Percentiles rank a stretch among this genome's conserved stretches.
phyloP scores from a whole-genome alignment of 1,284 basidiomycete genomes.

The Garcileccinum viscosum region DNA sequence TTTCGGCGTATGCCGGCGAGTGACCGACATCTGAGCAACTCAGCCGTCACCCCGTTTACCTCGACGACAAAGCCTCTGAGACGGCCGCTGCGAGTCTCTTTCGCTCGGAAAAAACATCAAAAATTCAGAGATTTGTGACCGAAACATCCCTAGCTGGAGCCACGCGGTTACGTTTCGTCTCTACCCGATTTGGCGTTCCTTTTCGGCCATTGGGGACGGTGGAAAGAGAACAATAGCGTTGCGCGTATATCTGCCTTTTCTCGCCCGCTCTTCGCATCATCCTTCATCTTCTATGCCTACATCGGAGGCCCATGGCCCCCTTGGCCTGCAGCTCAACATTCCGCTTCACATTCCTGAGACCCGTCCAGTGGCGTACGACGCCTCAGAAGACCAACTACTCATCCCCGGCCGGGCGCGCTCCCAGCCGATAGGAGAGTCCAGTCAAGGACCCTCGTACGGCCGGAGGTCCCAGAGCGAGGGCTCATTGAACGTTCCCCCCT shows the following conservation, averaged over 20 bases:
- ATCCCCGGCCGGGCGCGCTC: conserved; percentile 25
- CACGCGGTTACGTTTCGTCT: conserved; percentile 6
- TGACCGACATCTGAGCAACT: conserved; percentile 24
- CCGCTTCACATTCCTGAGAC: conserved; percentile 19
- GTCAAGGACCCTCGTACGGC: conserved; percentile 24
- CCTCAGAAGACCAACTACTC: conserved; percentile 15
- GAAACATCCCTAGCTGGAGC: conserved; percentile 4
- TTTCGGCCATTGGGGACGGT: conserved; percentile 9
- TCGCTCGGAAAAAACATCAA: background rate
- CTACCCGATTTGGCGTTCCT: conserved; percentile 30
- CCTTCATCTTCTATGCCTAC: conserved; percentile 22
- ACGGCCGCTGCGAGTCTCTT: conserved; percentile 3
- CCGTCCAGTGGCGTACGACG: conserved; percentile 16
- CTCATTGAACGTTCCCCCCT: conserved; percentile 12
- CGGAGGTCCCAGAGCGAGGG: conserved; percentile 34
- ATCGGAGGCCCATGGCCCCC: conserved; percentile 28
- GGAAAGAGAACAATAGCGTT: conserved; percentile 25
- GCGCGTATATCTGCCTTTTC: conserved; percentile 5
- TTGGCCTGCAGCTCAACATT: conserved; percentile 28
- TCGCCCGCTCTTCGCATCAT: background rate
- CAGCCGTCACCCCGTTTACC: conserved; percentile 18
- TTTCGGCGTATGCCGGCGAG: conserved; percentile 34
- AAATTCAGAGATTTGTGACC: conserved; percentile 1
- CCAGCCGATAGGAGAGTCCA: conserved; percentile 26
- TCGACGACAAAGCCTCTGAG: conserved; percentile 12